Base-by-base conservation (phyloP, 345 rosid species). In the Eutrema yunnanense region DNA sequence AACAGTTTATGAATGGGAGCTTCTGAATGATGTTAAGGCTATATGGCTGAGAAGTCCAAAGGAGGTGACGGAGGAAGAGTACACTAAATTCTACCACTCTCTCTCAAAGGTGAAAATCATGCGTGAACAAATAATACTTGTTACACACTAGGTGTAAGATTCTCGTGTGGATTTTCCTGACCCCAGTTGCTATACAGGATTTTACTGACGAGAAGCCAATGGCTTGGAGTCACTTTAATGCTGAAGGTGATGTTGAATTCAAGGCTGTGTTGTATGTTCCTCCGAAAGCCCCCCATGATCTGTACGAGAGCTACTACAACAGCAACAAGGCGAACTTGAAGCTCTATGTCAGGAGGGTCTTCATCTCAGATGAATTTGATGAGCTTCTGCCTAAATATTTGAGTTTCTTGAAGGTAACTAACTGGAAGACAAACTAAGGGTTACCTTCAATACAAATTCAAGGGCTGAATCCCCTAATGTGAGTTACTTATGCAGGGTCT, bases 211-310 rank as follows among this genome's bases (percentile, higher is more conserved):
- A 92, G 76, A 90, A 90, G 81, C 99, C 98, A 64, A 52, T 92
- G 76, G 78, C 90, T 52, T 92, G 96, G 99, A 92, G 96, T 74
- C 99, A 92, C 76, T 95, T 95, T 53, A 86, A 79, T 37, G 98
- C 99, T 33, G 99, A 95, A 80, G 97, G 99, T 44, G 98, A 95
- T 82, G 96, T 95, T 51, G 98, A 95, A 73, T 95, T 95, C 83
- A 90, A 95, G 83, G 90, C 98, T 64, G 84, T 92, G 48, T 75
- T 95, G 72, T 95, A 80, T 82, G 96, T 95, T 80, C 96, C 99
- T 75, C 98, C 99, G 3, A 92, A 88, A 81, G 99, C 99, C 69
- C 90, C 96, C 52, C 90, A 88, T 50, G 96, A 95, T 83, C 81
- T 87, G 19, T 95, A 95, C 26, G 98, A 95, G 83, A 90, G 99